A percentile compares a stretch with the other conserved stretches of the same genome.
Evolutionary conservation across 352 stramenopile species (phyloP).

Genomic region (Phytophthora meadii): DNA sequence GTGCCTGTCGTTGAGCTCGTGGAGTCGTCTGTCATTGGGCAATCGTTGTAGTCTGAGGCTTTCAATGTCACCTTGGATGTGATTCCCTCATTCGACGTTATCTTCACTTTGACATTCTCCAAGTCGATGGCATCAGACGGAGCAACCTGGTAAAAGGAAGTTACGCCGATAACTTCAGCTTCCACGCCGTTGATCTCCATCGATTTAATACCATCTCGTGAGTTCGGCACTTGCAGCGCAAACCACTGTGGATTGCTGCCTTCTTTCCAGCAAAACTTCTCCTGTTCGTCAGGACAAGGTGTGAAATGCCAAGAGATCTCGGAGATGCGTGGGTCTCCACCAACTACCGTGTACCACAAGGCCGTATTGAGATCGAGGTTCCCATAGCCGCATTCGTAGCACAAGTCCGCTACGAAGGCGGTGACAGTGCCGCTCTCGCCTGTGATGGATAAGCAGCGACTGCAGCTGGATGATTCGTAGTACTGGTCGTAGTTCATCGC

Average conservation of each 20-base stretch:
- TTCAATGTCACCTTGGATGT: slow-evolving; percentile 85
- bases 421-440: slow-evolving; percentile 53
- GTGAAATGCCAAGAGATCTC: slow-evolving; percentile 68
- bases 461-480: slow-evolving; percentile 58
- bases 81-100: slow-evolving; percentile 86
- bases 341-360: slow-evolving; percentile 62
- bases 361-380: slow-evolving; percentile 74
- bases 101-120: slow-evolving; percentile 77
- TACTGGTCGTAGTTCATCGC: slow-evolving; percentile 76
- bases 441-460: slow-evolving; percentile 60
- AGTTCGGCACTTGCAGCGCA: slow-evolving; percentile 69
- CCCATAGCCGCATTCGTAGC: slow-evolving; percentile 65
- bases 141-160: slow-evolving; percentile 89
- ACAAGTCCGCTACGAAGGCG: slow-evolving; percentile 67
- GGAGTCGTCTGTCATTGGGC: slow-evolving; percentile 45
- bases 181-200: slow-evolving; percentile 60
- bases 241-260: slow-evolving; percentile 72
- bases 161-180: slow-evolving; percentile 70
- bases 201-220: slow-evolving; percentile 46
- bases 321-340: slow-evolving; percentile 56
- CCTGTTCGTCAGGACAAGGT: slow-evolving; percentile 61
- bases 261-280: slow-evolving; percentile 76
- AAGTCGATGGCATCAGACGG: slow-evolving; percentile 42
- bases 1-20: slow-evolving; percentile 18
- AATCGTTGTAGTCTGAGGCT: slow-evolving; percentile 44